Percentiles rank a stretch among this genome's conserved stretches.
Evolutionary conservation across 257 asterid genomes (phyloP).

Genomic region (Gentiana macrophylla): DNA sequence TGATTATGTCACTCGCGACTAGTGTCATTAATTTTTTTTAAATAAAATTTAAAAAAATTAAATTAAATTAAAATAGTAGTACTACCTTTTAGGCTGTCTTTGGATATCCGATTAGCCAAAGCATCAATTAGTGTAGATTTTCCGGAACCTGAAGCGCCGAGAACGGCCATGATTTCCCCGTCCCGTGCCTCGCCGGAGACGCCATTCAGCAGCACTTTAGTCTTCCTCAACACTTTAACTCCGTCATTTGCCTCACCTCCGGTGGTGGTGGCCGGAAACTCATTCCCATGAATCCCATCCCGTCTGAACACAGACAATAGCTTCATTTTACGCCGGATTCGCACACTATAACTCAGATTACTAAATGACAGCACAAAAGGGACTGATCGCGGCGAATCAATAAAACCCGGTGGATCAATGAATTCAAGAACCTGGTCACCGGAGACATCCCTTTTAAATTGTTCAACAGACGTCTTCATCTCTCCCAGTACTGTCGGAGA

Average conservation of each 20-base stretch:
- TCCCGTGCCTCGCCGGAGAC: slow-evolving; percentile 42
- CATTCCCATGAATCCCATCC: not conserved
- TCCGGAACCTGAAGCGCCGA: slow-evolving; percentile 44
- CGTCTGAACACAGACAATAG: slow-evolving; percentile 4
- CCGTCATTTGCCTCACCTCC: slow-evolving; percentile 6
- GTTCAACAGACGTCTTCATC: slow-evolving; percentile 22
- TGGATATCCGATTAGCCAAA: slow-evolving; percentile 29
- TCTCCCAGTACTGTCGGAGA: slow-evolving; percentile 29
- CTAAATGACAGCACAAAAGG: slow-evolving; percentile 25
- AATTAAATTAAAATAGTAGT: too few species aligned
- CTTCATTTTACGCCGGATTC: slow-evolving; percentile 14
- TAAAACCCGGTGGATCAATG: slow-evolving; percentile 12
- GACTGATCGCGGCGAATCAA: not conserved
- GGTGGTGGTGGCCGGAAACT: not conserved
- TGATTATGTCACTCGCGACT: too few species aligned
- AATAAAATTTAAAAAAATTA: too few species aligned
- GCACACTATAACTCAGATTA: slow-evolving; percentile 49
- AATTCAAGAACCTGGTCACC: slow-evolving; percentile 54
- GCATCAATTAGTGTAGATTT: slow-evolving; percentile 44
- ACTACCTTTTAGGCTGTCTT: slow-evolving; percentile 28
- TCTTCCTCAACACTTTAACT: slow-evolving; percentile 3
- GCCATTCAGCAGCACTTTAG: slow-evolving; percentile 25
- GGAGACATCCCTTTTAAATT: slow-evolving; percentile 33
- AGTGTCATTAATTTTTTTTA: too few species aligned
- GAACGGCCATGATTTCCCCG: slow-evolving; percentile 36